These are phyloP conservation scores for Letharia lupina DNA, from an alignment of 495 filamentous ascomycete genomes.

Conservation along the genomic window DNA sequence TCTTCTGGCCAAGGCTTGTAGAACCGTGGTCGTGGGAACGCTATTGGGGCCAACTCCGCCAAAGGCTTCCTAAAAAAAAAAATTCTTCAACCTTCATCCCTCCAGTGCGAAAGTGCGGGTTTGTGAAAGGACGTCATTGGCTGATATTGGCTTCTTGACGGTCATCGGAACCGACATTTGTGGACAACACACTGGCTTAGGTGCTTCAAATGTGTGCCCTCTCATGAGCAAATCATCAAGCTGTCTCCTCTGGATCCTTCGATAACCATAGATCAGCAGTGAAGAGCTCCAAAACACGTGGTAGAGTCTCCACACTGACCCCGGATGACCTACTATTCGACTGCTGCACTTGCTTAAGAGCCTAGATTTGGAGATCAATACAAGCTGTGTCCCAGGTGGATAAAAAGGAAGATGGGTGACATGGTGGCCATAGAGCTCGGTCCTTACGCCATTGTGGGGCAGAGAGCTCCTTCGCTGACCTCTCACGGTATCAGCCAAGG, in stretches of 20 bases:
- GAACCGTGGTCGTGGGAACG: neutral
- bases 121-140: too few species aligned
- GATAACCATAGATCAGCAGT: slow-evolving; percentile 2
- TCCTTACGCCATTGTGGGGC: slow-evolving; percentile 1
- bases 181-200: neutral
- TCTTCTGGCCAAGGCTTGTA: neutral
- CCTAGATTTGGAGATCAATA: slow-evolving; percentile 25
- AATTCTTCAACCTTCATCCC: slow-evolving; percentile 16
- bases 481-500: slow-evolving; percentile 4
- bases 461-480: neutral
- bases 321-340: slow-evolving; percentile 22
- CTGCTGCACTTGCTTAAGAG: slow-evolving; percentile 26
- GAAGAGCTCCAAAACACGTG: slow-evolving; percentile 10
- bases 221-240: neutral
- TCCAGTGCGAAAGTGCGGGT: neutral
- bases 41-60: too few species aligned
- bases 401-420: slow-evolving; percentile 19
- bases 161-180: neutral
- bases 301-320: slow-evolving; percentile 14
- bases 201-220: neutral
- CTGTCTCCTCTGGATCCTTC: too few species aligned
- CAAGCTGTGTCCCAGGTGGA: slow-evolving; percentile 35
- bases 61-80: neutral
- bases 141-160: slow-evolving; percentile 10
- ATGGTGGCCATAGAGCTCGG: slow-evolving; percentile 8